These are phyloP conservation scores for Sphaerulina vaccinii DNA, from an alignment of 2,329 filamentous ascomycete species.

Conservation along the genomic window DNA sequence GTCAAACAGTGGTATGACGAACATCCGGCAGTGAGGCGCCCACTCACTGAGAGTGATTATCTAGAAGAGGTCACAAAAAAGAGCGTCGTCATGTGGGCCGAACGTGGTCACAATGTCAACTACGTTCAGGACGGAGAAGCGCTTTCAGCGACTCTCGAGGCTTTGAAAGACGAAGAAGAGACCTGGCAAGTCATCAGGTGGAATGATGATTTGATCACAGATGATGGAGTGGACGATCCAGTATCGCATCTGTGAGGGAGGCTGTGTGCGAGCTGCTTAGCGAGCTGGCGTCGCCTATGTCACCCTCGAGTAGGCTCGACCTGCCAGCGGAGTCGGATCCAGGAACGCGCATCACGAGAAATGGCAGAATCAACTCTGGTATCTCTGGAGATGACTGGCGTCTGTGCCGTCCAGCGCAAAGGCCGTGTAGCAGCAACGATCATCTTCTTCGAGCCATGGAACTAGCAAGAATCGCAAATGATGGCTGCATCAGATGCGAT, in stretches of 20 bases:
- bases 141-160: neutral
- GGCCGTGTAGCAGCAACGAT: too few relatives aligned
- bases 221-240: conserved; percentile 8
- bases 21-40: neutral
- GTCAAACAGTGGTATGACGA: conserved; percentile 5
- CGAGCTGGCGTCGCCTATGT: too few relatives aligned
- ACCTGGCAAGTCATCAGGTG: conserved; percentile 1
- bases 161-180: neutral
- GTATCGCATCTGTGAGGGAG: neutral
- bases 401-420: too few relatives aligned
- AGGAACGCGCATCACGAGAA: too few relatives aligned
- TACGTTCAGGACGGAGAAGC: conserved; percentile 4
- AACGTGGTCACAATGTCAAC: conserved; percentile 2
- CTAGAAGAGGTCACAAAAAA: conserved; percentile 1
- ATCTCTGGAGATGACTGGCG: too few relatives aligned
- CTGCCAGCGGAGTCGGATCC: too few relatives aligned
- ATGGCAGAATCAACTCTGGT: too few relatives aligned
- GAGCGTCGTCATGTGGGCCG: conserved; percentile 1
- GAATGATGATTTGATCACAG: conserved; percentile 5
- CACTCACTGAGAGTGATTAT: neutral
- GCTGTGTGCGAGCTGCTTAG: neutral
- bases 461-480: too few relatives aligned
- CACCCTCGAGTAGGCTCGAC: too few relatives aligned
- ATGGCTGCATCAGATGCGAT: too few relatives aligned
- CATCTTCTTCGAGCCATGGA: too few relatives aligned